These are phyloP conservation scores for Lachnellula occidentalis DNA, from an alignment of 2,329 filamentous ascomycete species.

Conservation along the genomic window DNA sequence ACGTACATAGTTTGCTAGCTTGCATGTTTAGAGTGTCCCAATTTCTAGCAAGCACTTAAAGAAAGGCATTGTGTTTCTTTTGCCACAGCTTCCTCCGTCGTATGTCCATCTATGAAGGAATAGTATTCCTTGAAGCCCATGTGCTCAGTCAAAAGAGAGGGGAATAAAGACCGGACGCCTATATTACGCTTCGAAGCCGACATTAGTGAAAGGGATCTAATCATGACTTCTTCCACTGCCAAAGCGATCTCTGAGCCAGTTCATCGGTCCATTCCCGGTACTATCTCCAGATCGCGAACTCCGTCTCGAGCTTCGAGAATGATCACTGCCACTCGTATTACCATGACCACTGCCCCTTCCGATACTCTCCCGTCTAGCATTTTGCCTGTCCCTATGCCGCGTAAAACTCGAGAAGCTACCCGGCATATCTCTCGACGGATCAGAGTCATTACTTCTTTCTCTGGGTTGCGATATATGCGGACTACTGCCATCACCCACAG, in stretches of 20 bases:
- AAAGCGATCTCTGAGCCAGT: conserved; percentile 26
- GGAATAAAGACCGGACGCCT: not conserved
- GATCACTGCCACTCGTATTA: conserved; percentile 25
- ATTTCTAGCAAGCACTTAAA: not conserved
- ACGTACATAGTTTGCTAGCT: not conserved
- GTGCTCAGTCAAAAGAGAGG: not conserved
- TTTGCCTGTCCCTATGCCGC: not conserved
- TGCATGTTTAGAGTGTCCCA: not conserved
- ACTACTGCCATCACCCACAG: conserved; percentile 1
- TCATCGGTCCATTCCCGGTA: conserved; percentile 14
- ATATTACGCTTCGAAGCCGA: not conserved
- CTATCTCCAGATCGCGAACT: conserved; percentile 17
- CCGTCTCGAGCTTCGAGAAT: conserved; percentile 17
- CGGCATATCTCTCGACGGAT: conserved; percentile 7
- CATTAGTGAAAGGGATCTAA: not conserved
- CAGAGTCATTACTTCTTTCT: not conserved
- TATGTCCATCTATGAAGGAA: not conserved
- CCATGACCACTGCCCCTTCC: conserved; percentile 11
- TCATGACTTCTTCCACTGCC: conserved; percentile 2
- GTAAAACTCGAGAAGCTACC: not conserved
- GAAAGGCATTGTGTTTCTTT: no score
- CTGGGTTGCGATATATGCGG: not conserved
- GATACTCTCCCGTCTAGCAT: not conserved
- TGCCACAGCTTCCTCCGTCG: not conserved
- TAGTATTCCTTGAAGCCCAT: not conserved